Evolutionary conservation across 2,329 filamentous ascomycete species (phyloP).

Genomic region (Periconia macrospinosa): DNA sequence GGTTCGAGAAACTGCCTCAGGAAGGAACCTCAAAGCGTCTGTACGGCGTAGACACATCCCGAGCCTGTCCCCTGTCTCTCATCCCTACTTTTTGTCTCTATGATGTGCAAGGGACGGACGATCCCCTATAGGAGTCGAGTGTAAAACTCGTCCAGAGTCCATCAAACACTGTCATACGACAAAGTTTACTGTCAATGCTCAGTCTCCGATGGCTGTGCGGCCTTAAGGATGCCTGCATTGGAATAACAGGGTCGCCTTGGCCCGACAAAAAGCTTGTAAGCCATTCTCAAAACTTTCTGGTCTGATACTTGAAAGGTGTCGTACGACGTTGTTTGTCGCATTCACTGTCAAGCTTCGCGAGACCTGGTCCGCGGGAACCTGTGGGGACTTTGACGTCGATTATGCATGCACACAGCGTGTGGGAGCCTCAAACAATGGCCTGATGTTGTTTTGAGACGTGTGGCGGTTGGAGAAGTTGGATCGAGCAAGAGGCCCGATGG

Average conservation of each 20-base stretch:
- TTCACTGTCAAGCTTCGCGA: slow-evolving; percentile 12
- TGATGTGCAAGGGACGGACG: slow-evolving; percentile 1
- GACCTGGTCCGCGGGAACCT: slow-evolving; percentile 3
- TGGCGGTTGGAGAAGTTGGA: slow-evolving; percentile 1
- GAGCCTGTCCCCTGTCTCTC: background rate
- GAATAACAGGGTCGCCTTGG: slow-evolving; percentile 1
- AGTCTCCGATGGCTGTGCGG: slow-evolving; percentile 8
- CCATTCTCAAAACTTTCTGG: slow-evolving; percentile 18
- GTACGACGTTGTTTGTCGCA: slow-evolving; percentile 37
- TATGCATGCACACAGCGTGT: slow-evolving; percentile 7
- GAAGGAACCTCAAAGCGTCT: slow-evolving; percentile 6
- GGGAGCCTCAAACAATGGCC: slow-evolving; percentile 30
- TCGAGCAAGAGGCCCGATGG: slow-evolving; percentile 5
- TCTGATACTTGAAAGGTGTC: slow-evolving; percentile 27
- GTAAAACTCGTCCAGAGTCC: background rate
- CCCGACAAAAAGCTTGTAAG: slow-evolving; percentile 14
- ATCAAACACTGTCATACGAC: slow-evolving; percentile 43
- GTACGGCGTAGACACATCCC: background rate
- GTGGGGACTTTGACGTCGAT: slow-evolving; percentile 10
- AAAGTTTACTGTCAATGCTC: slow-evolving; percentile 34
- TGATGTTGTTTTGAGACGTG: slow-evolving; percentile 31
- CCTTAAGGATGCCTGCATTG: slow-evolving; percentile 10
- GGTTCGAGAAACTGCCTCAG: slow-evolving; percentile 31
- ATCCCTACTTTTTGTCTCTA: slow-evolving; percentile 10
- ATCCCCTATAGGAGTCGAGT: background rate